Percentiles rank a stretch among this genome's conserved stretches.
These are phyloP conservation scores for Chlorokybus atmophyticus DNA, from an alignment of 139 green algal genomes.

Conservation along the genomic window DNA sequence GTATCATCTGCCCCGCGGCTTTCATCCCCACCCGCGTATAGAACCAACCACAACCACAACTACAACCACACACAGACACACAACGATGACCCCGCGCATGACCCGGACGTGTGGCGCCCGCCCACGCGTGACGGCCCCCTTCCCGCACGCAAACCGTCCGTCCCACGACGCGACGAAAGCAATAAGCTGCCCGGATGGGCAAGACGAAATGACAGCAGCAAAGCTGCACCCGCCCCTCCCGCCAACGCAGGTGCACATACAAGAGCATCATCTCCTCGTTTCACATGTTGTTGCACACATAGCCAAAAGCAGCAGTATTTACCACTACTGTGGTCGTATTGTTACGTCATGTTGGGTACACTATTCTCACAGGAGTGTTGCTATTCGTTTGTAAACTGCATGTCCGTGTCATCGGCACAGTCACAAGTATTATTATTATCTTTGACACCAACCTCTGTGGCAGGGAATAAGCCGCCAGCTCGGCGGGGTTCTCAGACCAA, in stretches of 20 bases:
- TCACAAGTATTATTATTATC: too few relatives aligned
- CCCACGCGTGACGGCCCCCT: constrained; percentile 34
- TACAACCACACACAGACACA: too few relatives aligned
- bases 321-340: too few relatives aligned
- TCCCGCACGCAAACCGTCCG: neutral
- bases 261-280: too few relatives aligned
- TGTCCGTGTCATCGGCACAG: too few relatives aligned
- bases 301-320: too few relatives aligned
- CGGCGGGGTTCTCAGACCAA: neutral
- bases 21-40: neutral
- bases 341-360: too few relatives aligned
- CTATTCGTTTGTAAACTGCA: too few relatives aligned
- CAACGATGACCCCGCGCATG: constrained; percentile 1
- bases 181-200: constrained; percentile 4
- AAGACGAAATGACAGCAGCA: neutral
- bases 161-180: neutral
- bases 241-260: neutral
- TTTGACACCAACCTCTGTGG: too few relatives aligned
- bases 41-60: too few relatives aligned
- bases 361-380: too few relatives aligned
- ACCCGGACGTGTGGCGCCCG: constrained; percentile 44
- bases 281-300: too few relatives aligned
- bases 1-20: neutral
- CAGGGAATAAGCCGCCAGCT: neutral
- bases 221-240: neutral